Base-by-base conservation (phyloP, 2,329 filamentous ascomycete species). In the Penicillium sumatraense region DNA sequence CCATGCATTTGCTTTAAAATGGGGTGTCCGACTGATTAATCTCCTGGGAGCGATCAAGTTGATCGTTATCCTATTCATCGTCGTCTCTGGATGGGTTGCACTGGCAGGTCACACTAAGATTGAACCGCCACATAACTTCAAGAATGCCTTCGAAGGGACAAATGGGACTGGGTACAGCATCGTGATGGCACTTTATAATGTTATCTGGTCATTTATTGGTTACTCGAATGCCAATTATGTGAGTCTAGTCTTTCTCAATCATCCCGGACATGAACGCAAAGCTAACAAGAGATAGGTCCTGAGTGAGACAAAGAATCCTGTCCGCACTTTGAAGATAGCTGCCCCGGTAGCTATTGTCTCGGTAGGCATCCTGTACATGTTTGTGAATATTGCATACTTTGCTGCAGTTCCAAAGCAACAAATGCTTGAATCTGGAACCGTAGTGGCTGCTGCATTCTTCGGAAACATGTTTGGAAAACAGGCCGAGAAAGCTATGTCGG, bases 141-240 rank as follows among this genome's bases (percentile, higher is more conserved):
- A 47, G 8, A 69, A 72, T 58, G 72, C 74, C 2, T 77, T 76
- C 53, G 72, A 73, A 40, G 75, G 73, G 10, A 73, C 67, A 10
- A 65, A 66, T 9, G 66, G 68, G 14, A 73, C 66, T 54, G 70
- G 69, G 6, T 75, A 76, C 55, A 80, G 81, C 23, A 71, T 86
- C n/a, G 81, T 84, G 2, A 86, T 80, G 54, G 84, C 85, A 0
- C 66, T 88, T 33, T 83, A 86, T 57, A 86, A 81, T 54, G 84
- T 88, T 51, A 80, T 84, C 26, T 87, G 85, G 67, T 83, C 83
- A 0, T 88, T 86, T 50, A 75, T 79, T 3, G 85, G 85, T 2
- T 88, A 82, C 60, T 77, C 80, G 6, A 88, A 87, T 65, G 83
- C 84, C 1, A 87, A 87, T 72, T 87, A 87, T 68, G 79, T 81